These are phyloP conservation scores for Trichoderma atrobrunneum DNA, from an alignment of 2,329 filamentous ascomycete species.

Conservation along the genomic window DNA sequence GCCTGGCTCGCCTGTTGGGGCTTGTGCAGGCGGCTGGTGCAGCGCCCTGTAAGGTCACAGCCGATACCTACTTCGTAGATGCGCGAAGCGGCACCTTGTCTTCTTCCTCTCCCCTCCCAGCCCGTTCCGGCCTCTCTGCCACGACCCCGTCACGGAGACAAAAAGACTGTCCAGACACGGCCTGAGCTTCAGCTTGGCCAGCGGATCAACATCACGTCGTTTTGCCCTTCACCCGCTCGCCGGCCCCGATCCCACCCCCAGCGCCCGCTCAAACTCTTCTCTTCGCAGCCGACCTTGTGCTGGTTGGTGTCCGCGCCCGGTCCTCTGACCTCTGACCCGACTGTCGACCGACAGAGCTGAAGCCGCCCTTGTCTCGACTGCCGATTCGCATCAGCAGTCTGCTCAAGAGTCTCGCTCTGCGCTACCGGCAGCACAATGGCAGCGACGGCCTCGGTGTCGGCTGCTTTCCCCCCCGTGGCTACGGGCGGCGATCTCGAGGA, in stretches of 20 bases:
- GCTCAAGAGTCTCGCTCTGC: constrained; percentile 21
- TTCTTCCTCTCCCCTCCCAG: constrained; percentile 19
- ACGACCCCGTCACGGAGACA: constrained; percentile 3
- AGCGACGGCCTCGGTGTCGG: constrained; percentile 49
- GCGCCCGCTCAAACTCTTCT: constrained; percentile 13
- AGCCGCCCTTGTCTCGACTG: not conserved
- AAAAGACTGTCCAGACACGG: not conserved
- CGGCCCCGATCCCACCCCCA: not conserved
- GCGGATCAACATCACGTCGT: not conserved
- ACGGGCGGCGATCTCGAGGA: constrained; percentile 52
- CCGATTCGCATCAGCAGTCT: constrained; percentile 1
- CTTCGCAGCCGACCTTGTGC: constrained; percentile 9
- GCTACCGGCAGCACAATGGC: constrained; percentile 43
- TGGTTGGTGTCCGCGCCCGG: constrained; percentile 14
- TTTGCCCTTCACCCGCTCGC: not conserved
- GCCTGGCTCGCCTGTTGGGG: constrained; percentile 9
- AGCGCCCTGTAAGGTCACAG: constrained; percentile 17
- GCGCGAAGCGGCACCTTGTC: constrained; percentile 21
- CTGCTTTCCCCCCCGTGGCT: constrained; percentile 45
- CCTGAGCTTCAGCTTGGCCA: not conserved
- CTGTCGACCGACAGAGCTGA: constrained; percentile 7
- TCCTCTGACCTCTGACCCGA: not conserved
- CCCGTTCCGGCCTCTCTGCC: constrained; percentile 12
- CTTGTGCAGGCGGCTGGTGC: constrained; percentile 1
- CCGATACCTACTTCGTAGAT: not conserved